Conservation (phyloP, 225 moss, liverwort and hornwort genomes). For the Physcomitrellopsis africana region DNA sequence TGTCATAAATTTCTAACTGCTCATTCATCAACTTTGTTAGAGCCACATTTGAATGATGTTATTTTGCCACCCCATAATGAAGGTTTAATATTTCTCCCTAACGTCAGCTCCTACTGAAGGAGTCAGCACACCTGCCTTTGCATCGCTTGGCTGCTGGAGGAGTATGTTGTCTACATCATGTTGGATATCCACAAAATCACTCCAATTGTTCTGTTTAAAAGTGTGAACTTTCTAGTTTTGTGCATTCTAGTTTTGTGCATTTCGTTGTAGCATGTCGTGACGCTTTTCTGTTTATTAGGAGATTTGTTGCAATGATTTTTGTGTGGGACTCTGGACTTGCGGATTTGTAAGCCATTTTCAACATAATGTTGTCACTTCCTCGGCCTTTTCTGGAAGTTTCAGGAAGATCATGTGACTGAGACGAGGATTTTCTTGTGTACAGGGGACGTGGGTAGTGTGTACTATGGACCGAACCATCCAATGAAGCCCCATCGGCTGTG, state of each 20-base stretch:
- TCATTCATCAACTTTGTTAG: neutral
- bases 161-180: neutral
- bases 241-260: neutral
- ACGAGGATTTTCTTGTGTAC: slow-evolving; percentile 18
- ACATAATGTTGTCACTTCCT: neutral
- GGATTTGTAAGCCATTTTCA: neutral
- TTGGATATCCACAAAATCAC: neutral
- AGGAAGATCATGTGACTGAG: slow-evolving; percentile 13
- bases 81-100: neutral
- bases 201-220: neutral
- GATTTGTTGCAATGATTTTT: neutral
- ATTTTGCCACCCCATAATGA: neutral
- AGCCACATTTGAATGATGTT: neutral
- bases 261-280: neutral
- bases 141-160: slow-evolving; percentile 4
- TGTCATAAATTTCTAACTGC: neutral
- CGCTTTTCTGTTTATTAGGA: neutral
- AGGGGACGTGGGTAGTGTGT: slow-evolving; percentile 97
- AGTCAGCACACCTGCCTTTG: neutral
- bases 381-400: neutral
- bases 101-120: neutral
- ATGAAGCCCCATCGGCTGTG: slow-evolving; percentile 99
- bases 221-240: neutral
- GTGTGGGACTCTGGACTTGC: neutral
- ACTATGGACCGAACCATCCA: slow-evolving; percentile 97